Evolutionary conservation across 2,329 filamentous ascomycete genomes (phyloP).

Genomic region (Calonectria montana): DNA sequence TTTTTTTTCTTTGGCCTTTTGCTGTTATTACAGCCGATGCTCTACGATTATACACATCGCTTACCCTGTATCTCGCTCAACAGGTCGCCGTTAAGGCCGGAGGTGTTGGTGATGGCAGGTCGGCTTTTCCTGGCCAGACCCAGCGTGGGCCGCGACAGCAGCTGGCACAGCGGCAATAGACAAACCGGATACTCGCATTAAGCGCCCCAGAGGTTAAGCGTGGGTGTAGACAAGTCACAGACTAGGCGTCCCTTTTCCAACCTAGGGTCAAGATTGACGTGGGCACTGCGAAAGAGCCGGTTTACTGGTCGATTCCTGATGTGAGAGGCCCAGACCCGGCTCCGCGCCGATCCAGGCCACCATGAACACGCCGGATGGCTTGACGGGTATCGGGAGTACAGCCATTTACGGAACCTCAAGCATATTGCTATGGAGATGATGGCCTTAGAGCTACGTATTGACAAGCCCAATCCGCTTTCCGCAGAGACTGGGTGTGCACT

Average conservation of each 20-base stretch:
- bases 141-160: slow-evolving; percentile 13
- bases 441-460: slow-evolving; percentile 12
- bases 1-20: neutral
- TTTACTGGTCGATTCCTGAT: neutral
- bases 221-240: neutral
- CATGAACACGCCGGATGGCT: neutral
- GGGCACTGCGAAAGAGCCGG: neutral
- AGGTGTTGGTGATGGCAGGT: slow-evolving; percentile 8
- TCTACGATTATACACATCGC: neutral
- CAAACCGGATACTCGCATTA: slow-evolving; percentile 38
- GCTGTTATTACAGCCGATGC: neutral
- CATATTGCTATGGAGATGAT: slow-evolving; percentile 11
- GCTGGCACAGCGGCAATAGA: slow-evolving; percentile 31
- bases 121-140: slow-evolving; percentile 7
- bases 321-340: neutral
- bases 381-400: neutral
- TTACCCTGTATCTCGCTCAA: neutral
- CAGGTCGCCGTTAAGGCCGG: slow-evolving; percentile 9
- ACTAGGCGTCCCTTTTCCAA: slow-evolving; percentile 27
- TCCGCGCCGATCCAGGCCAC: neutral
- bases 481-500: neutral
- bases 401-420: neutral
- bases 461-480: slow-evolving; percentile 2
- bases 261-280: neutral
- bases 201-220: slow-evolving; percentile 29